A percentile compares a stretch with the other conserved stretches of the same genome.
Conservation (phyloP, 768 basidiomycete genomes). For the Favolaschia claudopus region DNA sequence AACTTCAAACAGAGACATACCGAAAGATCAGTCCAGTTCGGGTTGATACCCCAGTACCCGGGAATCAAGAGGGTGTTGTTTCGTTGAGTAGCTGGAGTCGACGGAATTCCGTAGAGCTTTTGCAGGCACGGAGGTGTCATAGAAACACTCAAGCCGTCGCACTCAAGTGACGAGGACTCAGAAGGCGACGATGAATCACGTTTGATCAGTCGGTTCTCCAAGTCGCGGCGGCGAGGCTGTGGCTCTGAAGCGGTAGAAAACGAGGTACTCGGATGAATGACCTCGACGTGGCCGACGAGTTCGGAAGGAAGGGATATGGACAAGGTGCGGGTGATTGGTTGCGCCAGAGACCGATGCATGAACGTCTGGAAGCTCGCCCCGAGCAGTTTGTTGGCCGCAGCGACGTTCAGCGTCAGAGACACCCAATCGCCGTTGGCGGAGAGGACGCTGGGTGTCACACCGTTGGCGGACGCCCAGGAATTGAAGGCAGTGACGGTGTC, state of each 20-base stretch:
- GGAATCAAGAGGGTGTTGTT: too few relatives aligned
- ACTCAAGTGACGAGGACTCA: neutral
- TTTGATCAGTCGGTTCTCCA: too few relatives aligned
- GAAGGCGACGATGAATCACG: too few relatives aligned
- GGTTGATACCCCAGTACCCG: too few relatives aligned
- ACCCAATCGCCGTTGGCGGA: neutral
- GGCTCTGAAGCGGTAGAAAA: neutral
- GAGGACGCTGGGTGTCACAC: neutral
- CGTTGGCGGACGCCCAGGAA: neutral
- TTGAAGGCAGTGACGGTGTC: neutral
- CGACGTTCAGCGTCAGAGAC: neutral
- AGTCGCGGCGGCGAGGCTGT: neutral
- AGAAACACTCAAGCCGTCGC: neutral
- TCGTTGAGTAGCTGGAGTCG: neutral
- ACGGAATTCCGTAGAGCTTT: neutral
- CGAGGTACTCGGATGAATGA: neutral
- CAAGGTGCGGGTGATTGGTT: too few relatives aligned
- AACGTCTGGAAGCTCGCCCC: neutral
- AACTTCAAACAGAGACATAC: too few relatives aligned
- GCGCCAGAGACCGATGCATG: neutral
- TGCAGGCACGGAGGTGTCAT: neutral
- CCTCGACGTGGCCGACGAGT: neutral
- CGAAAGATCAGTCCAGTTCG: too few relatives aligned
- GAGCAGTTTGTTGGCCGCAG: neutral
- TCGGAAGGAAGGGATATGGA: neutral